phyloP scores from a whole-genome alignment of 2,329 filamentous ascomycete species.

The Graphium sp. region DNA sequence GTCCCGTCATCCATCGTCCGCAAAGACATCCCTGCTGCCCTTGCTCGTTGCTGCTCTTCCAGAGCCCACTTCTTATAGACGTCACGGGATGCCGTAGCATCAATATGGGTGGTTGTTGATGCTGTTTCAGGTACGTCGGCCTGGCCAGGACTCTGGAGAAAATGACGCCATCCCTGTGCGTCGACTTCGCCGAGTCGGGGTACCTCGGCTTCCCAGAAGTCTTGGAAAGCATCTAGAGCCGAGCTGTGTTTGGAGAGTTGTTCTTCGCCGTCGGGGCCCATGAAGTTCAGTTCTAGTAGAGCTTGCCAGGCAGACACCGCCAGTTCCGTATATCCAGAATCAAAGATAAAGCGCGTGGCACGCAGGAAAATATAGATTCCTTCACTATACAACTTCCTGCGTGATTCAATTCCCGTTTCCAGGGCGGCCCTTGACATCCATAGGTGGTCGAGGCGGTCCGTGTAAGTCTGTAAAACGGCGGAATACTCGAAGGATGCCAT shows the following conservation, averaged over 20 bases:
- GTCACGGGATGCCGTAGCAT: conserved; percentile 17
- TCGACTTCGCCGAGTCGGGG: conserved; percentile 59
- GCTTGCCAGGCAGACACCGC: conserved; percentile 74
- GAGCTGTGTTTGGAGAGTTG: too few species aligned
- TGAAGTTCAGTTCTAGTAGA: conserved; percentile 54
- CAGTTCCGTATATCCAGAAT: conserved; percentile 64
- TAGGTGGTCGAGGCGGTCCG: conserved; percentile 25
- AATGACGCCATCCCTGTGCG: conserved; percentile 55
- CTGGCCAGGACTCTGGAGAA: conserved; percentile 16
- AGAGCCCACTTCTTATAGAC: conserved; percentile 32
- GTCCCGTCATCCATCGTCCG: conserved; percentile 57
- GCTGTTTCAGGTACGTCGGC: conserved; percentile 23
- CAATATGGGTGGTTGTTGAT: conserved; percentile 9
- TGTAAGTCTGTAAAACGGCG: conserved; percentile 39
- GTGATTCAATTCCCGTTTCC: background rate
- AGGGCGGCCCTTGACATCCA: background rate
- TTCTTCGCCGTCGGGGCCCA: too few species aligned
- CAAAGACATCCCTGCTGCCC: conserved; percentile 43
- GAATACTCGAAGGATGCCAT: conserved; percentile 54
- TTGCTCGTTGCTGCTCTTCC: conserved; percentile 33
- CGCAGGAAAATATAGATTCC: conserved; percentile 56
- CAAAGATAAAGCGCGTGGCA: conserved; percentile 54
- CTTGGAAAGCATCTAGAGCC: conserved; percentile 32
- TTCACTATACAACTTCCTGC: conserved; percentile 9
- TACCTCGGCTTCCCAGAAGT: conserved; percentile 80